These are phyloP conservation scores for Oenanthe javanica DNA, from an alignment of 140 eudicot species.

Conservation along the genomic window DNA sequence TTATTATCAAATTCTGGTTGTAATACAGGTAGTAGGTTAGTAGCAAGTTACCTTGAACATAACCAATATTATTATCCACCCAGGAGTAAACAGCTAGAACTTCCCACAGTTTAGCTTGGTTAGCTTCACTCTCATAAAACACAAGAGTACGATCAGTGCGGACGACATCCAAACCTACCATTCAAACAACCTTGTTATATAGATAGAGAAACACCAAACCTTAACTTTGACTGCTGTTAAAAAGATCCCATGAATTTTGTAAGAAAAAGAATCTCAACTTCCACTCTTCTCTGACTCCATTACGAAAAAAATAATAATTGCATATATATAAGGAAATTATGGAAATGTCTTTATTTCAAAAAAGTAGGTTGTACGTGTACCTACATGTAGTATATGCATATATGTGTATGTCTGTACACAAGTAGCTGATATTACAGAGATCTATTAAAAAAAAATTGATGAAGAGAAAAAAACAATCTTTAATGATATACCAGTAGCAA, in stretches of 20 bases:
- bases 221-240: not conserved
- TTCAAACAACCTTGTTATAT: not conserved
- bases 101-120: conserved; percentile 91
- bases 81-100: conserved; percentile 81
- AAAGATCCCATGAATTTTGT: not conserved
- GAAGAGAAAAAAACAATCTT: not conserved
- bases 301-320: not conserved
- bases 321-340: not conserved
- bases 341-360: not conserved
- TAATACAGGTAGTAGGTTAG: conserved; percentile 11
- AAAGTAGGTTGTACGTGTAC: not conserved
- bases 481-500: not conserved
- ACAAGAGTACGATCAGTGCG: conserved; percentile 91
- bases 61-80: conserved; percentile 86
- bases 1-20: conserved; percentile 2
- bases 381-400: not conserved
- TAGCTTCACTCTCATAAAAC: conserved; percentile 71
- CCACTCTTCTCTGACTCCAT: not conserved
- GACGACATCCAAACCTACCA: conserved; percentile 83
- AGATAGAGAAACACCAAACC: not conserved
- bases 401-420: not conserved
- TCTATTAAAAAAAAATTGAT: no score
- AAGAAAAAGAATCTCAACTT: not conserved
- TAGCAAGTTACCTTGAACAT: conserved; percentile 84
- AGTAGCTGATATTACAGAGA: not conserved